A percentile compares a stretch with the other conserved stretches of the same genome.
Conservation (phyloP, 2,329 filamentous ascomycete species). For the Spiromastix sp. region DNA sequence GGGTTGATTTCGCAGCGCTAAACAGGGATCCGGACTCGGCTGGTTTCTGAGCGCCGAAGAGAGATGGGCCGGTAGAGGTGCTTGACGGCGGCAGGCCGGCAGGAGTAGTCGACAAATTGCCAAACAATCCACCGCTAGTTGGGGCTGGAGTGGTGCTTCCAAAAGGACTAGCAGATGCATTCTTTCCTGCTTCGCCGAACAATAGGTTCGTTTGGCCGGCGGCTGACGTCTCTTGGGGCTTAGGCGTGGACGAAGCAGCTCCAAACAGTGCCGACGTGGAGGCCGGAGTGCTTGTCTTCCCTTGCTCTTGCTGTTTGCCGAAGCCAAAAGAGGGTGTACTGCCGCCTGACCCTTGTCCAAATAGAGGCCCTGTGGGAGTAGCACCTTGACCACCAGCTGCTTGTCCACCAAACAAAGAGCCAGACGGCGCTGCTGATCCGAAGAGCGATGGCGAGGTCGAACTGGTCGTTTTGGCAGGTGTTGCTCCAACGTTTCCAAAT, state of each 20-base stretch:
- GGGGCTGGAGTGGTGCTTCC: conserved; percentile 28
- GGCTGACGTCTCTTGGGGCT: conserved; percentile 23
- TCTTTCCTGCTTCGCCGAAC: neutral
- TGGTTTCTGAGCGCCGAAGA: conserved; percentile 18
- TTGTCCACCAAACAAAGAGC: conserved; percentile 8
- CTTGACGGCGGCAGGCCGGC: conserved; percentile 37
- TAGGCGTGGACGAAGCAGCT: conserved; percentile 25
- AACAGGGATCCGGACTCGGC: neutral
- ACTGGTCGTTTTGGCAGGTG: conserved; percentile 3
- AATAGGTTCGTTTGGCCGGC: conserved; percentile 22
- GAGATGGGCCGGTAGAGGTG: conserved; percentile 18
- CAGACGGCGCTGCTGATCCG: conserved; percentile 6
- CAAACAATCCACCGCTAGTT: conserved; percentile 26
- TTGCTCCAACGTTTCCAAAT: conserved; percentile 12
- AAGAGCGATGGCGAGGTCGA: conserved; percentile 5
- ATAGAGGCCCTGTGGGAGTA: conserved; percentile 3
- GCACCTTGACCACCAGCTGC: neutral
- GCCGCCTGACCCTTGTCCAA: conserved; percentile 7
- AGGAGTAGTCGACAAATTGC: conserved; percentile 38
- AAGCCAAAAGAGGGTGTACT: conserved; percentile 25
- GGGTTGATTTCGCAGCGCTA: conserved; percentile 18
- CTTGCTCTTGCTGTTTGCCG: conserved; percentile 17
- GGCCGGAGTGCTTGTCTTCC: conserved; percentile 16
- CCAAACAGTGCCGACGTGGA: conserved; percentile 20
- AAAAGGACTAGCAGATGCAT: conserved; percentile 18